Conservation (phyloP, 2,329 filamentous ascomycete genomes). For the Plectosphaerella sp. region DNA sequence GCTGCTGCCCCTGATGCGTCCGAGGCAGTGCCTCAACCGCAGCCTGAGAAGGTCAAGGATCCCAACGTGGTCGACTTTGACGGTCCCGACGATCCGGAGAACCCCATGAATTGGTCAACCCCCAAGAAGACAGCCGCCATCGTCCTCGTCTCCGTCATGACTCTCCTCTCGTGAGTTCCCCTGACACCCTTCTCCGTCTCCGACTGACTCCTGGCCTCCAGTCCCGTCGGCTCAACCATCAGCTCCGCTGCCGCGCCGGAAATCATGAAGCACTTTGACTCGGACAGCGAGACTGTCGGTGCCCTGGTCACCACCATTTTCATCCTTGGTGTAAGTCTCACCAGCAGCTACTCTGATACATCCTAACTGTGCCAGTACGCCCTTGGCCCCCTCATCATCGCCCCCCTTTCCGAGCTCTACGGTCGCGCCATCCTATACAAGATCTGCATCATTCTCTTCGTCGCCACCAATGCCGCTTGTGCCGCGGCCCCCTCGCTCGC, state of each 20-base stretch:
- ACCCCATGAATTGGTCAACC: slow-evolving; percentile 56
- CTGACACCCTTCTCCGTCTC: not conserved
- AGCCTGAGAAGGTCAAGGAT: too few relatives aligned
- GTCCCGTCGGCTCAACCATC: slow-evolving; percentile 50
- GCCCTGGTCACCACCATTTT: slow-evolving; percentile 41
- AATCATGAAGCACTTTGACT: slow-evolving; percentile 46
- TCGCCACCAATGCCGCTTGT: slow-evolving; percentile 27
- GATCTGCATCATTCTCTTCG: slow-evolving; percentile 38
- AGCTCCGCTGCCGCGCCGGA: slow-evolving; percentile 56
- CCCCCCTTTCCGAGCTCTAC: slow-evolving; percentile 57
- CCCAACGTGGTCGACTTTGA: slow-evolving; percentile 48
- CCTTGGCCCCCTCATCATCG: slow-evolving; percentile 53
- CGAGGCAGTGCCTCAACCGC: too few relatives aligned
- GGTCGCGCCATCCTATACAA: slow-evolving; percentile 51
- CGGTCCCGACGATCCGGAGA: slow-evolving; percentile 48
- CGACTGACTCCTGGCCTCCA: slow-evolving; percentile 9
- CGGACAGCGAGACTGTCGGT: slow-evolving; percentile 43
- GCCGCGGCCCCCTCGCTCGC: not conserved
- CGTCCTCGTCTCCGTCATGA: slow-evolving; percentile 31
- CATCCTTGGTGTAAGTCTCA: slow-evolving; percentile 18
- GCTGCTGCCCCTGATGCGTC: too few relatives aligned
- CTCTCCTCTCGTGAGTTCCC: slow-evolving; percentile 30
- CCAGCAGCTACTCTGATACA: slow-evolving; percentile 61
- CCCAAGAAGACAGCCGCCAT: slow-evolving; percentile 28
- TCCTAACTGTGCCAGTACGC: slow-evolving; percentile 66